phyloP scores from a whole-genome alignment of 768 basidiomycete genomes.

The Suillus paluster region DNA sequence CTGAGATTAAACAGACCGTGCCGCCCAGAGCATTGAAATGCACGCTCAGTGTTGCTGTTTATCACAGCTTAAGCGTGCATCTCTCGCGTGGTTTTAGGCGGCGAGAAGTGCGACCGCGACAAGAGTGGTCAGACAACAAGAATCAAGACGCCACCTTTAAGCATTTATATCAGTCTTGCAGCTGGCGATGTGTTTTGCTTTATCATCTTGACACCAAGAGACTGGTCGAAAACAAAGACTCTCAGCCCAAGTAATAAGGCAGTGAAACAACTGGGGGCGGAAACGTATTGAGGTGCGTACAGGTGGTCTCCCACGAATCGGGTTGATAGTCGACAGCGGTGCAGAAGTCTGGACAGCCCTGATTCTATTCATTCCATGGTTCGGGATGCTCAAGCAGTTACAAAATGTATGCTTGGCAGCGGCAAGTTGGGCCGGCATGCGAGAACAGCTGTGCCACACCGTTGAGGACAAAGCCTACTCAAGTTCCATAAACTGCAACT shows the following conservation, averaged over 20 bases:
- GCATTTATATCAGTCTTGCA: background rate
- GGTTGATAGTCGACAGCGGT: background rate
- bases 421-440: too few species aligned
- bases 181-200: background rate
- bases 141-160: background rate
- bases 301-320: background rate
- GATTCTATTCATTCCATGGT: background rate
- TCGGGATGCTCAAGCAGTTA: background rate
- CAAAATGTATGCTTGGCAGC: background rate
- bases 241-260: background rate
- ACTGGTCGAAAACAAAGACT: background rate
- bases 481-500: background rate
- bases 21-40: conserved; percentile 2
- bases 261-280: background rate
- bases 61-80: conserved; percentile 2
- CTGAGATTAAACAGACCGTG: conserved; percentile 18
- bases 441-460: background rate
- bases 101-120: background rate
- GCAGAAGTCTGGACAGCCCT: background rate
- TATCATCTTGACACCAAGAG: too few species aligned
- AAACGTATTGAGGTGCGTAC: background rate
- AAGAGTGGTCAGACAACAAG: background rate
- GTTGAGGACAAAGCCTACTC: background rate
- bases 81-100: background rate
- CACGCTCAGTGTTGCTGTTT: background rate